Conservation (phyloP, 176 grass and related monocot genomes). For the Musa schizocarpa region DNA sequence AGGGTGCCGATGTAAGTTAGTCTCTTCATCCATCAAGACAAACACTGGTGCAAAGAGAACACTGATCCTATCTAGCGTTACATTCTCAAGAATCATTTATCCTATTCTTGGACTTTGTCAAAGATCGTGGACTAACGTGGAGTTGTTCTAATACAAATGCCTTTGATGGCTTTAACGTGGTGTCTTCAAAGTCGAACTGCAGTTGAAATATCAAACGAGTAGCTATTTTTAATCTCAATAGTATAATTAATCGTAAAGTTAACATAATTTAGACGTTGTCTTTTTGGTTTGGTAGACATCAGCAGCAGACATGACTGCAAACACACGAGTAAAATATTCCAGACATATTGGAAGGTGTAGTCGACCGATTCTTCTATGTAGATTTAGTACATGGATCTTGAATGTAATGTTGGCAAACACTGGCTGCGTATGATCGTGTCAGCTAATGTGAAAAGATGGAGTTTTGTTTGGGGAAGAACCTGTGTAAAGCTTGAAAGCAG, state of each 20-base stretch:
- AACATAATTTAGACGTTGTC: too few relatives aligned
- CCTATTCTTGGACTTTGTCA: too few relatives aligned
- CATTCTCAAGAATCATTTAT: too few relatives aligned
- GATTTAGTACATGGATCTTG: not conserved
- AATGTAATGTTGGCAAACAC: not conserved
- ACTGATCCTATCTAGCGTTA: not conserved
- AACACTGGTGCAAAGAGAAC: not conserved
- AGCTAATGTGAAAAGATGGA: not conserved
- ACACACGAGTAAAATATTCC: not conserved
- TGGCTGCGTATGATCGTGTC: too few relatives aligned
- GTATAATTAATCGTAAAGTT: too few relatives aligned
- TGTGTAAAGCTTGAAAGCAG: slow-evolving; percentile 86
- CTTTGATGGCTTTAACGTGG: too few relatives aligned
- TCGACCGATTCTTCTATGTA: not conserved
- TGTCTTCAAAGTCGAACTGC: too few relatives aligned
- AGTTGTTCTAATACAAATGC: too few relatives aligned
- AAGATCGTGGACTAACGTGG: too few relatives aligned
- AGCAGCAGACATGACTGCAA: not conserved
- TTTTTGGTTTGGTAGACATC: too few relatives aligned
- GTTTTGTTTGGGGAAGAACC: slow-evolving; percentile 20
- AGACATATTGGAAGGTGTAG: slow-evolving; percentile 12
- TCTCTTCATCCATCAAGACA: not conserved
- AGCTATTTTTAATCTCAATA: too few relatives aligned
- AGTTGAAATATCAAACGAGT: too few relatives aligned
- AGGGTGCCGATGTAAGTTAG: not conserved